phyloP scores from a whole-genome alignment of 1,284 basidiomycete genomes.

The Ustilago hordei region DNA sequence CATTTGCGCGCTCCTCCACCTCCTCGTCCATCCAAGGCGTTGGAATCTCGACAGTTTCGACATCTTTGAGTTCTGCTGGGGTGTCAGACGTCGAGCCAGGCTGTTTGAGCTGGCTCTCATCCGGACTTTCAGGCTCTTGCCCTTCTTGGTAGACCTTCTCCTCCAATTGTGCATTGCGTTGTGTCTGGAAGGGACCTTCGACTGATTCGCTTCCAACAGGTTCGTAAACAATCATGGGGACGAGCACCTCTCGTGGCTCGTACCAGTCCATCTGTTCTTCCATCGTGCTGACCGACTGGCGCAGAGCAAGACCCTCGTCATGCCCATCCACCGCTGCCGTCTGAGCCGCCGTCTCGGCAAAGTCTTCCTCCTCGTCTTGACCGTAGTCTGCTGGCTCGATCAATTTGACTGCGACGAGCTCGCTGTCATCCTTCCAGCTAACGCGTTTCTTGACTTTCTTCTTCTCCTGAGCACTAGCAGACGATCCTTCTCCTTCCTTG shows the following conservation, averaged over 20 bases:
- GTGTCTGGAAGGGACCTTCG: constrained; percentile 42
- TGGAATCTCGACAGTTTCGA: constrained; percentile 13
- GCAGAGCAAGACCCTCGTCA: constrained; percentile 56
- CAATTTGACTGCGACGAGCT: constrained; percentile 49
- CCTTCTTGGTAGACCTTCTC: constrained; percentile 11
- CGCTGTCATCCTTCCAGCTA: constrained; percentile 52
- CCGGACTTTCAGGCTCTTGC: constrained; percentile 13
- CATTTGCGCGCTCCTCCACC: not conserved
- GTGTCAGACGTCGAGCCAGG: constrained; percentile 22
- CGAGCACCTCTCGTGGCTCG: constrained; percentile 22
- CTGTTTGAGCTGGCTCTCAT: constrained; percentile 28
- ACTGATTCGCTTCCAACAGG: constrained; percentile 36
- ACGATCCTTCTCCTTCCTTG: not conserved
- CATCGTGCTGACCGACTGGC: constrained; percentile 53
- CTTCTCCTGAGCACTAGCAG: constrained; percentile 5
- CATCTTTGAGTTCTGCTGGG: constrained; percentile 17
- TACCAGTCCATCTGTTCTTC: constrained; percentile 57
- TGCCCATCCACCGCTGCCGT: constrained; percentile 25
- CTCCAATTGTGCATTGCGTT: constrained; percentile 21
- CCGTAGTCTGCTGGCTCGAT: constrained; percentile 59
- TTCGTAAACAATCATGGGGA: constrained; percentile 1
- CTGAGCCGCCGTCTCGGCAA: constrained; percentile 9
- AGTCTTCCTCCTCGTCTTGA: constrained; percentile 30
- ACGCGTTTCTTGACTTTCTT: constrained; percentile 53
- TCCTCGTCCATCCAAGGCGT: constrained; percentile 22